Base-by-base conservation (phyloP, 768 basidiomycete species). In the Rhizopogon vinicolor region DNA sequence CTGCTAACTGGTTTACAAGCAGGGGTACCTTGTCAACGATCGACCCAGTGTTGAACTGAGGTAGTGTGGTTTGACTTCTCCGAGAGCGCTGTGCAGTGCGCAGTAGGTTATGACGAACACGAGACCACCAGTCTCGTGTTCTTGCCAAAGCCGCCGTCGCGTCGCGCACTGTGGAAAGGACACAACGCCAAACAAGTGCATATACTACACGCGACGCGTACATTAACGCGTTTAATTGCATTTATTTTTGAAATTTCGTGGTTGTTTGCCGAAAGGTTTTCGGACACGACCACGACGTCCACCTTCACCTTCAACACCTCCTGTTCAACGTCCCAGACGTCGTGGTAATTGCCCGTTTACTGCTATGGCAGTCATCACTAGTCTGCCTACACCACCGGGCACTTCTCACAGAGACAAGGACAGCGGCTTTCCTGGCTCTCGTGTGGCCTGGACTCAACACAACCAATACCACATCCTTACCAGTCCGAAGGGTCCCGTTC, bases 301-400 rank as follows among this genome's bases (percentile, higher is more conserved):
- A 45, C 56, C 40, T 54, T 50, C 51, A 60, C 51, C 42, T 58
- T 46, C 51, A 63, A 48, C 14, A 39, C n/a, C 14, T 14, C 28
- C 39, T 39, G 16, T 25, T 43, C 33, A 19, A 43, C 14, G 42
- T 56, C 41, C 56, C 62, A 54, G 57, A 58, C 62, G 58, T 51
- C 51, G 53, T 58, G 56, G 53, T 54, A 49, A 40, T 50, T 57
- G 25, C 44, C 53, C 50, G 52, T 33, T 51, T 60, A 46, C 61
- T 42, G 16, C 29, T 4, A 29, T 54, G 57, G 18, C 53, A 31
- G 22, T 49, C 55, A 63, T 67, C 63, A 83, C 82, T 75, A 66
- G 68, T 57, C 78, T 88, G 25, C 77, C 76, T 6, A 87, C 86
- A 0, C 87, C 87, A 10, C 86, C 86, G 5, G 72, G 72, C 53